phyloP scores from a whole-genome alignment of 1,284 basidiomycete genomes.

The Porogramme epimiltina region DNA sequence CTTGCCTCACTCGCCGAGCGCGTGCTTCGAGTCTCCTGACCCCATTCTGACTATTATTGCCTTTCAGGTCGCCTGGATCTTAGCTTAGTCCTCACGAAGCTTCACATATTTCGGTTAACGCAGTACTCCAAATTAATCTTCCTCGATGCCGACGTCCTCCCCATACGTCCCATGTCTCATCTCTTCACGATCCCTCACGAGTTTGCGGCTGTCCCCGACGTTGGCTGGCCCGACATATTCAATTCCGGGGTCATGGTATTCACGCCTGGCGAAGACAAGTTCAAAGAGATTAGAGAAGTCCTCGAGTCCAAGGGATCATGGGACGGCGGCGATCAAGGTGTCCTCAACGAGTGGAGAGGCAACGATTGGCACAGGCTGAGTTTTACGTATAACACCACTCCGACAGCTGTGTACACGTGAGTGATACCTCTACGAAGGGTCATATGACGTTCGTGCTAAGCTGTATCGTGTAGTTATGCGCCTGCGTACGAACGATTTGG shows the following conservation, averaged over 20 bases:
- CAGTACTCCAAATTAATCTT: constrained; percentile 91
- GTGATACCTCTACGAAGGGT: constrained; percentile 35
- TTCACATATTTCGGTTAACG: constrained; percentile 91
- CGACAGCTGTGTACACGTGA: constrained; percentile 95
- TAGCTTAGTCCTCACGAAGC: constrained; percentile 89
- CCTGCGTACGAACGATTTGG: constrained; percentile 95
- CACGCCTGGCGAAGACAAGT: constrained; percentile 81
- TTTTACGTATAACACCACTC: constrained; percentile 97
- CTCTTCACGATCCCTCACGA: constrained; percentile 80
- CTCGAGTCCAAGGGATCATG: constrained; percentile 83
- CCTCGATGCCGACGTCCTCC: constrained; percentile 95
- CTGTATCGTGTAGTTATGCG: constrained; percentile 66
- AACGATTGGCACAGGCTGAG: constrained; percentile 88
- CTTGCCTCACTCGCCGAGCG: too few species aligned
- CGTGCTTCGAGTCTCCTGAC: neutral
- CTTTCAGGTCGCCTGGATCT: constrained; percentile 88
- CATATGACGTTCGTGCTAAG: constrained; percentile 12
- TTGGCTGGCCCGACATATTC: constrained; percentile 99
- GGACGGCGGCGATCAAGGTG: constrained; percentile 97
- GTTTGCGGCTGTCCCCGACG: constrained; percentile 91
- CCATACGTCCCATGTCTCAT: constrained; percentile 84
- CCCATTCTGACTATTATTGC: constrained; percentile 1
- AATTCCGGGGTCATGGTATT: constrained; percentile 95
- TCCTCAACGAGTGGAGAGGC: constrained; percentile 94
- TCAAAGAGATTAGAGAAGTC: constrained; percentile 71